These are phyloP conservation scores for Trichopus zeylanicus DNA, from an alignment of 116 monocot genomes.

Conservation along the genomic window DNA sequence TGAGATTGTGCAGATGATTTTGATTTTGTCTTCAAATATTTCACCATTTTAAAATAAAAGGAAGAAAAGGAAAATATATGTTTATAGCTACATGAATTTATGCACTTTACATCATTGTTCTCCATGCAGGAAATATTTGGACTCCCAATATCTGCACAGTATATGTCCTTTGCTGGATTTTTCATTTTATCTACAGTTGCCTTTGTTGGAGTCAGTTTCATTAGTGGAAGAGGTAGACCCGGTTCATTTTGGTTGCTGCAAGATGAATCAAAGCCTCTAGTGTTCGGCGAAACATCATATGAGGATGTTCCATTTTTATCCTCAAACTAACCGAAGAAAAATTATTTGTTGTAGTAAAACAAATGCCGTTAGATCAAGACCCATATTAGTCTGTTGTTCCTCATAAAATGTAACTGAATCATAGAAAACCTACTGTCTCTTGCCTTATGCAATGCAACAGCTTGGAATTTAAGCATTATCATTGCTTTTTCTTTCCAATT, in stretches of 20 bases:
- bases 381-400: too few relatives aligned
- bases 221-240: slow-evolving; percentile 2
- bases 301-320: too few relatives aligned
- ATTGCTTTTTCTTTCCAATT: too few relatives aligned
- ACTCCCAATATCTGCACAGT: slow-evolving; percentile 23
- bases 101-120: not conserved
- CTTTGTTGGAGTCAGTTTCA: slow-evolving; percentile 14
- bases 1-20: not conserved
- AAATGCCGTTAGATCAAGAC: too few relatives aligned
- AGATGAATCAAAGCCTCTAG: too few relatives aligned
- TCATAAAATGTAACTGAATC: too few relatives aligned
- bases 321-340: too few relatives aligned
- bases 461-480: too few relatives aligned
- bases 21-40: not conserved
- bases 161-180: slow-evolving; percentile 25
- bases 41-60: not conserved
- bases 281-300: too few relatives aligned
- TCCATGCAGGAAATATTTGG: slow-evolving; percentile 32
- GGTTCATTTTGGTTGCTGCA: not conserved
- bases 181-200: slow-evolving; percentile 29
- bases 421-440: too few relatives aligned
- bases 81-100: not conserved
- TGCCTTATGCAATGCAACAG: too few relatives aligned
- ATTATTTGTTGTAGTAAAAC: too few relatives aligned
- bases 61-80: not conserved